phyloP scores from a whole-genome alignment of 768 basidiomycete genomes.

The Trametes cingulata region DNA sequence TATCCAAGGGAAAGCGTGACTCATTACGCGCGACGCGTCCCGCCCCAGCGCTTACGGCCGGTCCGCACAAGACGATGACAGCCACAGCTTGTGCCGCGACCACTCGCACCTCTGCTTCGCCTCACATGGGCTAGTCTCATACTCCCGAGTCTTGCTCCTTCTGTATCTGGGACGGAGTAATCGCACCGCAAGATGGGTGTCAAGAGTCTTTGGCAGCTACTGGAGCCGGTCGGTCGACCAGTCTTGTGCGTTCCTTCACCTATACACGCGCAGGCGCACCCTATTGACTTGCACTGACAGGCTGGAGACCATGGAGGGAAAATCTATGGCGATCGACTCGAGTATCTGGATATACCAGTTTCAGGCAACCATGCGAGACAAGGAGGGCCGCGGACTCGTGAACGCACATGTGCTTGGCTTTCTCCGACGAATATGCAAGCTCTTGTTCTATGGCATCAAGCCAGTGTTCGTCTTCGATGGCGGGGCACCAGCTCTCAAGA shows the following conservation, averaged over 20 bases:
- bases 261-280: not conserved
- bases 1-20: conserved; percentile 5
- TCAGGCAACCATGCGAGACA: conserved; percentile 98
- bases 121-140: conserved; percentile 9
- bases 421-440: conserved; percentile 86
- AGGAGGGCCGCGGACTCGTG: conserved; percentile 84
- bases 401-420: conserved; percentile 96
- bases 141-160: not conserved
- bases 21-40: conserved; percentile 20
- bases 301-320: conserved; percentile 94
- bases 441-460: conserved; percentile 96
- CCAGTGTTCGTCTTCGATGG: conserved; percentile 99
- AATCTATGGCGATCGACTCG: conserved; percentile 94
- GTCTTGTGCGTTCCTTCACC: conserved; percentile 65
- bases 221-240: conserved; percentile 92
- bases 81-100: not conserved
- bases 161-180: not conserved
- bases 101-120: not conserved
- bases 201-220: conserved; percentile 91
- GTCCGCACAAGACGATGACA: not conserved
- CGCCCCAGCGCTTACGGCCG: not conserved
- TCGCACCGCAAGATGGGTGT: conserved; percentile 75
- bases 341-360: conserved; percentile 99
- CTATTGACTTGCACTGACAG: conserved; percentile 39
- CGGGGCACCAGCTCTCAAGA: conserved; percentile 89